Evolutionary conservation across 495 filamentous ascomycete genomes (phyloP), one percentile per base, ranked within the genome.

Genomic region (Cercophora newfieldiana): DNA sequence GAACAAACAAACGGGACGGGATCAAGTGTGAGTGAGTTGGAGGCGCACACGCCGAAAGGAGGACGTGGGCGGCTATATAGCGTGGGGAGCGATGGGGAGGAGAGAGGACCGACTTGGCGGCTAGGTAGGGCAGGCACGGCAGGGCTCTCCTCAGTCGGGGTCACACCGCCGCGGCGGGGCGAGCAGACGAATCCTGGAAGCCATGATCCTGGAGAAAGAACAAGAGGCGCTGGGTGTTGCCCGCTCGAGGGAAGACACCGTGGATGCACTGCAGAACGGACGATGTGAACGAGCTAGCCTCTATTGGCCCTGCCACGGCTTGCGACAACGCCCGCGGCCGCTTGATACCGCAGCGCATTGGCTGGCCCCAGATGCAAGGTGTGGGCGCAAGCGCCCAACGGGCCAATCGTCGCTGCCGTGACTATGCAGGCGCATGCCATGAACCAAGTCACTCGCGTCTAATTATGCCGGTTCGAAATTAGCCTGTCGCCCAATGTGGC

Each of bases 321-420:
- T 53, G 50, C 25, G 2, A n/a, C 50, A 24, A 30, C 29, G 12
- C 55, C n/a, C 19, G 26, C 29, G 55, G 12, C 55, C 29, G 55
- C 29, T 29, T 44, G 37, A 29, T 28, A 14, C 22, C 48, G 29
- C 49, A 29, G 30, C 29, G 50, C 47, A 61, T 31, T 63, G 59
- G 24, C 61, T 29, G 61, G 28, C 31, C 19, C 26, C 19, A 37
- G 21, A 61, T 73, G 72, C 68, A 72, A 47, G 47, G 37, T 65
- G 69, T 71, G 72, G 71, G 74, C 75, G 72, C 72, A 75, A 72
- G 75, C 75, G 75, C 75, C 70, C 66, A 58, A 24, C 26, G 21
- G 53, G 10, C 72, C 69, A 74, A 73, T 73, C 5, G 28, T 3
- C 28, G 65, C 61, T 37, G 58, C 19, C 33, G 26, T 33, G 56